These are phyloP conservation scores for Sporobolus alterniflorus DNA, from an alignment of 202 grass and related monocot genomes.

Conservation along the genomic window DNA sequence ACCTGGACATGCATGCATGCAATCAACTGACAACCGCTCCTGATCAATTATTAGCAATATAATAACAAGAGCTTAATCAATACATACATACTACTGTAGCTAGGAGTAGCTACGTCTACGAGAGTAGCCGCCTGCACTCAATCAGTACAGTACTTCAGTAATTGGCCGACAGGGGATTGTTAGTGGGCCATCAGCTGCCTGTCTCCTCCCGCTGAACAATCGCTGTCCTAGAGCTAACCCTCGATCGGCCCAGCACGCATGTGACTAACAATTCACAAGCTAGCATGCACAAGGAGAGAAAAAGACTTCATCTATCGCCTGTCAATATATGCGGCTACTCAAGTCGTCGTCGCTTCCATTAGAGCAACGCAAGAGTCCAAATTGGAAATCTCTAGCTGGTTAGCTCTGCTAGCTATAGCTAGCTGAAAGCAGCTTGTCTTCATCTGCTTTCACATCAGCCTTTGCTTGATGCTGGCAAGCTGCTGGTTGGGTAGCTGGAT, in stretches of 20 bases:
- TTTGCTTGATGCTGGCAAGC: neutral
- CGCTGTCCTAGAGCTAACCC: neutral
- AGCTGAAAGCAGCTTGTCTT: neutral
- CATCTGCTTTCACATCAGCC: neutral
- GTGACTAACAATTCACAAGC: neutral
- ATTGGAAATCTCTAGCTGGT: neutral
- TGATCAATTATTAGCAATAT: neutral
- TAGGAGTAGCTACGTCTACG: neutral
- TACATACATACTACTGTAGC: neutral
- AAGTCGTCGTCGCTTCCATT: neutral
- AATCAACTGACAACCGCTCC: neutral
- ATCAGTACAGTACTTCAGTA: neutral
- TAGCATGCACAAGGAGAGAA: too few species aligned
- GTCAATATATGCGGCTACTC: neutral
- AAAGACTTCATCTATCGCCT: too few species aligned
- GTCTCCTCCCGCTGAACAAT: neutral
- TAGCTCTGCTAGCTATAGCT: neutral
- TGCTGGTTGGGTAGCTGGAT: neutral
- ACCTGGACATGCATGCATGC: neutral
- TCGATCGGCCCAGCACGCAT: neutral
- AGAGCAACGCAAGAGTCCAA: neutral
- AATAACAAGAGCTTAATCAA: too few species aligned
- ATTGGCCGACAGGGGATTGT: neutral
- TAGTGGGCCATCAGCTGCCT: neutral
- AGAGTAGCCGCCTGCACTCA: neutral